Base-by-base conservation (phyloP, 169 alveolate genomes). In the Theileria orientalis region DNA sequence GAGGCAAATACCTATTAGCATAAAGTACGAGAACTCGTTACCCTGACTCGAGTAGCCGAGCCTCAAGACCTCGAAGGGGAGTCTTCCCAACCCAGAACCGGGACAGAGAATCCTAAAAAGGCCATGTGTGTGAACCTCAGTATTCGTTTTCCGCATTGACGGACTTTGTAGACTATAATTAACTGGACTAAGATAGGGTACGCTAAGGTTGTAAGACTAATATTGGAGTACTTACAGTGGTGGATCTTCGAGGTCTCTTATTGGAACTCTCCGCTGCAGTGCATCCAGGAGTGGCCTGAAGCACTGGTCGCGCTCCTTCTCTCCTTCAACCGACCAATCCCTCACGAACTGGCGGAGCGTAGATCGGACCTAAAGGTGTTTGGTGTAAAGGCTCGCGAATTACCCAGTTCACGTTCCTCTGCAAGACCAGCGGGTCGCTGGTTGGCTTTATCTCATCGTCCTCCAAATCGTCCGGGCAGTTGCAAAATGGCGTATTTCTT, bases 1-100 rank as follows among this genome's bases (percentile, higher is more conserved):
- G 42, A 42, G n/a, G 3, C n/a, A 54, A 33, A 51, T 35, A 67
- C 75, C 87, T 25, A 97, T 73, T 5, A 96, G 92, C 99, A 97
- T 97, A 80, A 95, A 96, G 86, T 94, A 96, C 19, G 98, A 94
- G 70, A 97, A 93, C 83, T 97, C 99, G 84, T 97, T 97, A 32
- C 99, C 99, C 84, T 97, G 98, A n/a, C 99, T 93, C 60, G 94
- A 89, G 78, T 94, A 98, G 2, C 99, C 99, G 29, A 87, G 78
- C 63, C 90, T 74, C 57, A 98, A 97, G 2, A 96, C 95, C 78
- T 98, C 99, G 72, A 92, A 98, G 27, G 98, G 98, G 64, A 98
- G 82, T 69, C 99, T 90, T 14, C 99, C 99, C 61, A 98, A 74
- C 2, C 99, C 99, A 44, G 96, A 93, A 2, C 99, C 99, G 2